A percentile compares a stretch with the other conserved stretches of the same genome.
These are phyloP conservation scores for Vaccinium myrtillus DNA, from an alignment of 148 eudicot species.

Conservation along the genomic window DNA sequence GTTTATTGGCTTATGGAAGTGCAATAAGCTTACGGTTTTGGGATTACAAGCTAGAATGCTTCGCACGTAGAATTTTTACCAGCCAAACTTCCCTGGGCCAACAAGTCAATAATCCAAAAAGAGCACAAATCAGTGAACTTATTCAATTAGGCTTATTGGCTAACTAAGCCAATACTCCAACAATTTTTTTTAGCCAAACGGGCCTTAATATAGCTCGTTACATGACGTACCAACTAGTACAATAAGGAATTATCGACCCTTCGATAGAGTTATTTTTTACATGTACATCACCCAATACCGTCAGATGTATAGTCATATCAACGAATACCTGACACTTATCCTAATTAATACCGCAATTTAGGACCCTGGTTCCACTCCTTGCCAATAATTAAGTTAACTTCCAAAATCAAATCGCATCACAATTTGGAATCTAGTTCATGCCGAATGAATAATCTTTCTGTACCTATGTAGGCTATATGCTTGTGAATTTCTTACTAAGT, in stretches of 20 bases:
- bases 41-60: too few species aligned
- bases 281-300: too few species aligned
- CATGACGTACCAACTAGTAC: not conserved
- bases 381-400: not conserved
- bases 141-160: too few species aligned
- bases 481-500: not conserved
- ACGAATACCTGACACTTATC: not conserved
- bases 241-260: not conserved
- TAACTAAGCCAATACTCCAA: too few species aligned
- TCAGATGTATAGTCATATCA: too few species aligned
- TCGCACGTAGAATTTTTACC: too few species aligned
- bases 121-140: too few species aligned
- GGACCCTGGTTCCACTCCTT: not conserved
- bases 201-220: not conserved
- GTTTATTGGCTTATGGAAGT: too few species aligned
- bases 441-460: constrained; percentile 3
- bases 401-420: not conserved
- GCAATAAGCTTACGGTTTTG: too few species aligned
- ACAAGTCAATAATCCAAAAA: too few species aligned
- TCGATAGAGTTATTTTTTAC: not conserved
- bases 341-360: not conserved
- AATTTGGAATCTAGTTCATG: not conserved
- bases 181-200: too few species aligned
- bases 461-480: not conserved
- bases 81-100: too few species aligned